Percentiles rank a stretch among this genome's conserved stretches.
Evolutionary conservation across 768 basidiomycete species (phyloP).

Genomic region (Leccinum imitatum): DNA sequence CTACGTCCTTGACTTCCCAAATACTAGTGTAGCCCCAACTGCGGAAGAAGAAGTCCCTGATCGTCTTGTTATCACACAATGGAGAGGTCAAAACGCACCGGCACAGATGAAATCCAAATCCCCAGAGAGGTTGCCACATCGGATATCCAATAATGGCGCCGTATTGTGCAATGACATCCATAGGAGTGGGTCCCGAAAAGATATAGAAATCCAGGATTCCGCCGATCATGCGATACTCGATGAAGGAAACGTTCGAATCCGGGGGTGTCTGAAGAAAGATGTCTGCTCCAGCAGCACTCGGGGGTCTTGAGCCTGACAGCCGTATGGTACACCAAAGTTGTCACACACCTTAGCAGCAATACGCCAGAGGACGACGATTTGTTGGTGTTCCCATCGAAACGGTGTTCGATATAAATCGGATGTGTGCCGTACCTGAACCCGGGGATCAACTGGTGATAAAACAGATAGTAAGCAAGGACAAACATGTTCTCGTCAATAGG

Average conservation of each 20-base stretch:
- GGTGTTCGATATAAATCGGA: slow-evolving; percentile 69
- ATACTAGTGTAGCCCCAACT: slow-evolving; percentile 49
- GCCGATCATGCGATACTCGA: slow-evolving; percentile 72
- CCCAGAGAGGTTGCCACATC: slow-evolving; percentile 70
- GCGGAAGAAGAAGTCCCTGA: background rate
- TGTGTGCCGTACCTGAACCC: slow-evolving; percentile 61
- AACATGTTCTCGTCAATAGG: slow-evolving; percentile 67
- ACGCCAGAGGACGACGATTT: slow-evolving; percentile 69
- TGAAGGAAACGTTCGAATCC: slow-evolving; percentile 50
- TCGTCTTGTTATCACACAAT: background rate
- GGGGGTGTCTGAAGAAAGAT: slow-evolving; percentile 63
- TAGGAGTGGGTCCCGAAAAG: slow-evolving; percentile 53
- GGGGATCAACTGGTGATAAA: background rate
- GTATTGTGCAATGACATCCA: slow-evolving; percentile 66
- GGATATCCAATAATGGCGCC: slow-evolving; percentile 62
- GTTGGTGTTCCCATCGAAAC: slow-evolving; percentile 48
- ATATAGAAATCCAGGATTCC: slow-evolving; percentile 79
- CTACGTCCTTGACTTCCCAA: slow-evolving; percentile 51
- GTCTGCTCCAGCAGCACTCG: slow-evolving; percentile 64
- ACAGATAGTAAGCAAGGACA: slow-evolving; percentile 4
- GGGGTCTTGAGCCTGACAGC: slow-evolving; percentile 6
- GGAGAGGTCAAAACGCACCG: slow-evolving; percentile 34
- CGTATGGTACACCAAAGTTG: background rate
- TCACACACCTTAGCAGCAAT: slow-evolving; percentile 58
- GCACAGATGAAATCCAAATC: slow-evolving; percentile 75